These are phyloP conservation scores for Colletotrichum cordylinicola DNA, from an alignment of 2,329 filamentous ascomycete genomes.

Conservation along the genomic window DNA sequence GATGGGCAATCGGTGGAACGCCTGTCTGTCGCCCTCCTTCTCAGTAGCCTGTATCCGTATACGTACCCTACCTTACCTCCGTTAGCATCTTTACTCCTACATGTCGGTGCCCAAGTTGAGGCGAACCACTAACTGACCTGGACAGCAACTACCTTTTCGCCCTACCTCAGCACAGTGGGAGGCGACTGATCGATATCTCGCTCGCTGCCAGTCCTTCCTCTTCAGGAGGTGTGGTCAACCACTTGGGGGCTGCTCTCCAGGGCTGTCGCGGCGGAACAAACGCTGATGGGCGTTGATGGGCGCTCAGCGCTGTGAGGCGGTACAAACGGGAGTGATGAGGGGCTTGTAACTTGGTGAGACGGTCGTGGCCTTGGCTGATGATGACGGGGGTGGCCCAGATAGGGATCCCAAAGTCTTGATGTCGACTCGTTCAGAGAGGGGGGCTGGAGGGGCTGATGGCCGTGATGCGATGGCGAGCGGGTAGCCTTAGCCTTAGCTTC, in stretches of 20 bases:
- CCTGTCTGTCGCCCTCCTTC: not conserved
- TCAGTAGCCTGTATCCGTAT: not conserved
- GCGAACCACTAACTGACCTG: not conserved
- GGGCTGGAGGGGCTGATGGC: constrained; percentile 2
- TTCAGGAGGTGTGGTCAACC: constrained; percentile 4
- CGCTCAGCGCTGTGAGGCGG: not conserved
- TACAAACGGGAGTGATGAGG: constrained; percentile 4
- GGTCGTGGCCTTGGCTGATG: constrained; percentile 15
- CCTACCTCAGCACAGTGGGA: not conserved
- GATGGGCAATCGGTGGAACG: not conserved
- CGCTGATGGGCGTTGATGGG: not conserved
- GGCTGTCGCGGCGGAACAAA: not conserved
- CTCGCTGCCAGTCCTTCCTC: not conserved
- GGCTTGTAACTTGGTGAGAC: constrained; percentile 17
- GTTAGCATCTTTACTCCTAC: not conserved
- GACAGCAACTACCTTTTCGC: not conserved
- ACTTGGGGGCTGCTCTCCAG: not conserved
- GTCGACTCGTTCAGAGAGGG: not conserved
- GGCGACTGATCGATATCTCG: not conserved
- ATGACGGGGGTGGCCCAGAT: not conserved
- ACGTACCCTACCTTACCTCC: not conserved
- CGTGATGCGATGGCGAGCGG: not conserved
- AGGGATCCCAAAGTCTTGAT: not conserved
- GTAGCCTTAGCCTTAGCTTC: not conserved
- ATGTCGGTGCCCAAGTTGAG: not conserved